Evolutionary conservation across 2,329 filamentous ascomycete species (phyloP), one percentile per base, ranked within the genome.

Genomic region (Penicillium expansum): DNA sequence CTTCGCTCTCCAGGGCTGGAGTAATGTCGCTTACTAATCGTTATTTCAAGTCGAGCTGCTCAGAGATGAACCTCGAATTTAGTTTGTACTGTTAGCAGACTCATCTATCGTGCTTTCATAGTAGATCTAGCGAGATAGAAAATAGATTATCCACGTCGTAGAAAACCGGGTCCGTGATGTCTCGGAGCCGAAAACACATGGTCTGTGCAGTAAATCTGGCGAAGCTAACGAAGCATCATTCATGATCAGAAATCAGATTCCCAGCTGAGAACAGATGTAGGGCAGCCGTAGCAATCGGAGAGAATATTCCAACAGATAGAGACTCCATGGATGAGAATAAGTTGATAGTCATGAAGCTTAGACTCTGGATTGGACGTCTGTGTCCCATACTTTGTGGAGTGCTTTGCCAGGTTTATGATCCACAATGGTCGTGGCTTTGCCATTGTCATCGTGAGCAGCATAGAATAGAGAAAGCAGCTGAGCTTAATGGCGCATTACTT

Each of bases 71-170:
- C 6, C 27, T 32, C 11, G 10, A 5, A 13, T 6, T 11, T 13
- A 18, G 18, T 16, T 16, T 24, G 1, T 18, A 5, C 0, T 7
- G 1, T 6, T n/a, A 4, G 16, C 1, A 29, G 18, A 1, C 14
- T 11, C 16, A 43, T 43, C 7, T 11, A 43, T 29, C 16, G 24
- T 14, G 13, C 11, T 22, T 41, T 20, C 6, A 2, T n/a, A 2
- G 5, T n/a, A 29, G 16, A 43, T n/a, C 24, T 18, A 29, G 5
- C 24, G 9, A 29, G 20, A 10, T 29, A 13, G 18, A 39, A 29
- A 13, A 10, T 29, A 14, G 18, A 22, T 18, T 20, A 39, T 13
- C 10, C 2, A 39, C 22, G 18, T 11, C 4, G 10, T 39, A 14
- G 37, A 39, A 39, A 20, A 11, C 20, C 5, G 10, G 14, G 41